These are phyloP conservation scores for Ensete ventricosum DNA, from an alignment of 176 grass and related monocot species.

Conservation along the genomic window DNA sequence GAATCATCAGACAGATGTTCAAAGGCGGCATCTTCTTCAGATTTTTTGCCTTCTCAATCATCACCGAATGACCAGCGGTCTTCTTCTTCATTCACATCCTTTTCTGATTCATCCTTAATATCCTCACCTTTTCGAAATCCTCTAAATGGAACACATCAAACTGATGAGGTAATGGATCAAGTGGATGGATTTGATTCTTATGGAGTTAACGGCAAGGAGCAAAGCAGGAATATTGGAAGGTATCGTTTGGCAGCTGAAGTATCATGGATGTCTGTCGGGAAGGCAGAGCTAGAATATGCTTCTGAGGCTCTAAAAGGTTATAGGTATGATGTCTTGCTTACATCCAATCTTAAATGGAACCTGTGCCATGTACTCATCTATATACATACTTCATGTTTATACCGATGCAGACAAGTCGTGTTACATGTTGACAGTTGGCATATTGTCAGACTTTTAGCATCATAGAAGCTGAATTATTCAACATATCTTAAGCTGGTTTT, in stretches of 20 bases:
- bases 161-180: conserved; percentile 32
- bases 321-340: conserved; percentile 45
- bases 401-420: neutral
- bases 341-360: neutral
- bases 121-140: conserved; percentile 44
- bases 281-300: conserved; percentile 91
- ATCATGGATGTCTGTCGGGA: conserved; percentile 98
- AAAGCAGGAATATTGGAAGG: conserved; percentile 52
- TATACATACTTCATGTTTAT: neutral
- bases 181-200: conserved; percentile 62
- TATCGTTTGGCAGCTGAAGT: conserved; percentile 61
- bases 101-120: conserved; percentile 62
- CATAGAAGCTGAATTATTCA: neutral
- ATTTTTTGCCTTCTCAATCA: conserved; percentile 38
- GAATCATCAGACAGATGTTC: conserved; percentile 57
- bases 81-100: conserved; percentile 46
- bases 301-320: conserved; percentile 84
- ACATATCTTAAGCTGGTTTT: neutral
- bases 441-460: neutral
- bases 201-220: conserved; percentile 60
- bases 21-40: conserved; percentile 38
- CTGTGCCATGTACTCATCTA: no score
- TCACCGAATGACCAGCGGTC: conserved; percentile 59
- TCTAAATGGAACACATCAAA: conserved; percentile 42
- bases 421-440: neutral